Base-by-base conservation (phyloP, 257 asterid genomes). In the Solanum chaucha region DNA sequence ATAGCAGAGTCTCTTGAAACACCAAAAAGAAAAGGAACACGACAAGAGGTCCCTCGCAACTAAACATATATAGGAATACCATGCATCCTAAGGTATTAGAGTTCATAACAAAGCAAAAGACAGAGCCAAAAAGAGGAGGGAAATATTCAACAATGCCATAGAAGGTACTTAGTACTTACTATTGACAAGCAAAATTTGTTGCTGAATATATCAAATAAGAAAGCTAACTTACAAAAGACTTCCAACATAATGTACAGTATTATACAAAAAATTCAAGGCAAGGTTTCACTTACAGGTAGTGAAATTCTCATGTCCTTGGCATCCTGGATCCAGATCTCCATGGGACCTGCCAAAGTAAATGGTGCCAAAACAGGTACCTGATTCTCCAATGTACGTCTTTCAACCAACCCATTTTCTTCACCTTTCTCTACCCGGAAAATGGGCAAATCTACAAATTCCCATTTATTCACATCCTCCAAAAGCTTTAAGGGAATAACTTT, bases 261-360 rank as follows among this genome's bases (percentile, higher is more conserved):
- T 46, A 28, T 15, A 83, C 48, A 13, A 61, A 12, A 61, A 59
- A 58, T 15, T 74, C 55, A 20, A 9, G 20, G 26, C 80, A 28
- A 73, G 46, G 71, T 71, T 48, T 77, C 89, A 94, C 98, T 94
- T 89, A 97, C 99, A 14, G 98, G 99, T 86, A 97, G 84, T 10
- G 99, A 97, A 88, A 97, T 91, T 81, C 98, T 92, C 98, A 97
- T 95, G 87, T 94, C 93, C 90, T 95, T 92, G 83, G 97, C 98
- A 89, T 97, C 99, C 92, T 95, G 98, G 92, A 95, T 93, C 99
- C 98, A 97, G 6, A 97, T 91, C 89, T 97, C 99, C 98, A 97
- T 95, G 9, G 99, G 99, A 55, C 99, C 99, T 22, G 98, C 96
- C 93, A 97, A 89, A 74, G 96, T 96, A 89, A 97, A 97, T 26